These are phyloP conservation scores for Malania oleifera DNA, from an alignment of 164 flowering plant genomes.

Conservation along the genomic window DNA sequence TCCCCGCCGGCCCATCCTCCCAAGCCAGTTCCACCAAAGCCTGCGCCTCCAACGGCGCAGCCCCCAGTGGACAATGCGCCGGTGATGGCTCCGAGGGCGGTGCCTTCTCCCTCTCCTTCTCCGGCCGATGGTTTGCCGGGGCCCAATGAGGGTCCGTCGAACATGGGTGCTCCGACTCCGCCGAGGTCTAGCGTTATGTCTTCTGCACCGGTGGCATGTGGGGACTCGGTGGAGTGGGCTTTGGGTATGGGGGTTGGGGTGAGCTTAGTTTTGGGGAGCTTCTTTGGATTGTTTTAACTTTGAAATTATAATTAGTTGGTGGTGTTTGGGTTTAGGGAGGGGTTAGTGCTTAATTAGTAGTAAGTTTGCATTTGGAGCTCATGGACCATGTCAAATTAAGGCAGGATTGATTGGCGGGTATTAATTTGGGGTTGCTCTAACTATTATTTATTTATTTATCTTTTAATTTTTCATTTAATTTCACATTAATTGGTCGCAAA, in stretches of 20 bases:
- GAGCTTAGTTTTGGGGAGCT: conserved; percentile 11
- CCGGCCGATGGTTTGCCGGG: too few relatives aligned
- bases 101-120: background rate
- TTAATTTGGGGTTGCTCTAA: too few relatives aligned
- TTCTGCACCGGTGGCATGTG: background rate
- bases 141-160: too few relatives aligned
- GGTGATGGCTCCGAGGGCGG: background rate
- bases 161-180: background rate
- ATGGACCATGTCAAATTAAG: too few relatives aligned
- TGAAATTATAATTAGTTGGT: too few relatives aligned
- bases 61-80: background rate
- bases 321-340: too few relatives aligned
- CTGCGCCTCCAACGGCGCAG: background rate
- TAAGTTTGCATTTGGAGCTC: too few relatives aligned
- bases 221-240: background rate
- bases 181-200: background rate
- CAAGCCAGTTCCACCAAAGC: background rate
- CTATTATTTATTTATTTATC: too few relatives aligned
- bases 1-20: background rate
- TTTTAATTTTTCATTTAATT: too few relatives aligned
- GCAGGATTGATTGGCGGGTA: too few relatives aligned
- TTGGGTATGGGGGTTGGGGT: conserved; percentile 10
- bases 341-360: too few relatives aligned
- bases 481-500: too few relatives aligned
- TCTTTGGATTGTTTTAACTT: conserved; percentile 1